Conservation (phyloP, 371 early-diverging fungal genomes). For the Actinomortierella wolfii region DNA sequence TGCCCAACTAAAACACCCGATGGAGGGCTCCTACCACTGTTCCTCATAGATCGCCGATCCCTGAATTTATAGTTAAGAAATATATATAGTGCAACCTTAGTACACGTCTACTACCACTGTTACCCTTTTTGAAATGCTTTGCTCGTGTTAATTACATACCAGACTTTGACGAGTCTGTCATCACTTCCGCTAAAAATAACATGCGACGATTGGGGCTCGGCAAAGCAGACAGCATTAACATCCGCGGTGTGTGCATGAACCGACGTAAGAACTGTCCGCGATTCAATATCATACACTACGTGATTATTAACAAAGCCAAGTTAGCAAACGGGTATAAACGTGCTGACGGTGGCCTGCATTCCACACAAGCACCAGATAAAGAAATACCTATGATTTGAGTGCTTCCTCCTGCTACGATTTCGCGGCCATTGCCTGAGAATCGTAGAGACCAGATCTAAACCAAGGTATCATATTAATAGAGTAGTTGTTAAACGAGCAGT, state of each 20-base stretch:
- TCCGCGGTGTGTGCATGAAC: conserved; percentile 54
- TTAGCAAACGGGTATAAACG: background rate
- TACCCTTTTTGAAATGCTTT: background rate
- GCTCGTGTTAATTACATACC: conserved; percentile 25
- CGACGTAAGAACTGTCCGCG: conserved; percentile 47
- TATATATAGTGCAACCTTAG: no score
- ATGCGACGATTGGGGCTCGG: conserved; percentile 58
- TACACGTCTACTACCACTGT: conserved; percentile 1
- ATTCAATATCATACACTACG: conserved; percentile 61
- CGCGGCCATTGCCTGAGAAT: conserved; percentile 60
- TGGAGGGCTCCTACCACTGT: conserved; percentile 41
- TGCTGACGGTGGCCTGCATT: no score
- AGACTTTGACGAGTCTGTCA: conserved; percentile 61
- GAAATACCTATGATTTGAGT: conserved; percentile 48
- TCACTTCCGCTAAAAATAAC: conserved; percentile 68
- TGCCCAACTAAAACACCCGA: conserved; percentile 69
- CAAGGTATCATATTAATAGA: background rate
- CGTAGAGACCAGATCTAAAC: conserved; percentile 66
- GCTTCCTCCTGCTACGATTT: conserved; percentile 62
- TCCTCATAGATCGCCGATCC: conserved; percentile 58
- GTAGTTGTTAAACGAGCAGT: no score
- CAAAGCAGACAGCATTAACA: conserved; percentile 67
- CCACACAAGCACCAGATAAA: background rate
- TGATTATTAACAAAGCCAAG: background rate
- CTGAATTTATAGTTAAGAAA: conserved; percentile 14